These are phyloP conservation scores for Kalanchoe fedtschenkoi DNA, from an alignment of 164 flowering plant species.

Conservation along the genomic window DNA sequence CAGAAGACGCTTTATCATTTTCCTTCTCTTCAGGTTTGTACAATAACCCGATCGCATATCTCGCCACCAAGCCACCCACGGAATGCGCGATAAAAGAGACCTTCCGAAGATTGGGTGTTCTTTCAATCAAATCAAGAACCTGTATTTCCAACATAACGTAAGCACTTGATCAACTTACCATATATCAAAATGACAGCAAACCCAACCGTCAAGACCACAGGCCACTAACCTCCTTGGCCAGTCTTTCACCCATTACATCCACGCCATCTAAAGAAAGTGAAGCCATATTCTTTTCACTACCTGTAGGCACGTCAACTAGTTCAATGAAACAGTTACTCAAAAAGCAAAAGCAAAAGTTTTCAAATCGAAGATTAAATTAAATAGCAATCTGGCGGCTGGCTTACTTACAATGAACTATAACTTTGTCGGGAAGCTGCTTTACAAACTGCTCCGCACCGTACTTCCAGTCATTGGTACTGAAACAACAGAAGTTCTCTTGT, in stretches of 20 bases:
- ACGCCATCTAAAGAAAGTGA: conserved; percentile 77
- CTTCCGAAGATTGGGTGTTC: conserved; percentile 47
- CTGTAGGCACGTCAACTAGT: conserved; percentile 36
- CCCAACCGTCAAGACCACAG: not conserved
- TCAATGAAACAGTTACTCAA: too few species aligned
- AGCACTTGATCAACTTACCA: not conserved
- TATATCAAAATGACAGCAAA: not conserved
- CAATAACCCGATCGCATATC: conserved; percentile 84
- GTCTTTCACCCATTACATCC: conserved; percentile 92
- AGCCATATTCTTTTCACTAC: conserved; percentile 70
- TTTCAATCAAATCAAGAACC: conserved; percentile 61
- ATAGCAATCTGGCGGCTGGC: not conserved
- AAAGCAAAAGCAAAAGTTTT: too few species aligned
- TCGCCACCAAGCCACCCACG: conserved; percentile 87
- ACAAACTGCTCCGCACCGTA: conserved; percentile 89
- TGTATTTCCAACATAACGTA: conserved; percentile 13
- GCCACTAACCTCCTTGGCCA: conserved; percentile 71
- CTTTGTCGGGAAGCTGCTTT: conserved; percentile 60
- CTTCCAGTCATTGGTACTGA: conserved; percentile 85
- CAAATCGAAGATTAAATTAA: not conserved
- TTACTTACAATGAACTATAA: conserved; percentile 81
- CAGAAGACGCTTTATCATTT: conserved; percentile 15
- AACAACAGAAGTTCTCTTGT: conserved; percentile 1
- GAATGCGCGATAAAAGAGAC: conserved; percentile 92
- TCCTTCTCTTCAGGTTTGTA: conserved; percentile 35